Percentiles rank a stretch among this genome's conserved stretches.
These are phyloP conservation scores for Gardenia jasminoides DNA, from an alignment of 257 asterid genomes.

Conservation along the genomic window DNA sequence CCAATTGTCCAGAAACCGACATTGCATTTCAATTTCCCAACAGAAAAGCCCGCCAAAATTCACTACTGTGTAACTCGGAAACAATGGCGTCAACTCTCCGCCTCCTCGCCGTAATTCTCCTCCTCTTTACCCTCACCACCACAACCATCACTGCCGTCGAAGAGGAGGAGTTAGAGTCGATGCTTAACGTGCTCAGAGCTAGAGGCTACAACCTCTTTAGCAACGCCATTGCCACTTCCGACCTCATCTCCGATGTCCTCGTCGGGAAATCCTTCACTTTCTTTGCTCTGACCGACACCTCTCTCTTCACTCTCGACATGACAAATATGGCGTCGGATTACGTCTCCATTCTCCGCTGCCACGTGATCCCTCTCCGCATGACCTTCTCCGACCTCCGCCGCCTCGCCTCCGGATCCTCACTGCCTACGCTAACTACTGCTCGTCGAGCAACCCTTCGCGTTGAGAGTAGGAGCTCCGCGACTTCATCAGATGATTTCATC, in stretches of 20 bases:
- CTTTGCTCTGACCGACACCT: slow-evolving; percentile 33
- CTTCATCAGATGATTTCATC: slow-evolving; percentile 11
- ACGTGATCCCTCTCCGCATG: slow-evolving; percentile 30
- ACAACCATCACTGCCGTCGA: slow-evolving; percentile 18
- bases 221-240: slow-evolving; percentile 39
- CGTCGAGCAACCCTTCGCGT: background rate
- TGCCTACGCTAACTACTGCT: slow-evolving; percentile 18
- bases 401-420: slow-evolving; percentile 5
- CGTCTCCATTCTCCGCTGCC: slow-evolving; percentile 34
- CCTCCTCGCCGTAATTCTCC: slow-evolving; percentile 5
- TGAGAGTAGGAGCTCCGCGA: background rate
- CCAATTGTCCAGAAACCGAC: slow-evolving; percentile 8
- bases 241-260: slow-evolving; percentile 25
- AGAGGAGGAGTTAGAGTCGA: slow-evolving; percentile 22
- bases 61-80: background rate
- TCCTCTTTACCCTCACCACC: slow-evolving; percentile 12
- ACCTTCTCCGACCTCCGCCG: slow-evolving; percentile 21
- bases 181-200: slow-evolving; percentile 26
- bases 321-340: slow-evolving; percentile 27
- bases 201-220: slow-evolving; percentile 35
- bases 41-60: slow-evolving; percentile 30
- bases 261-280: slow-evolving; percentile 29
- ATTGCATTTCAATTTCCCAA: background rate
- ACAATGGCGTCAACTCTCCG: slow-evolving; percentile 22
- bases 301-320: slow-evolving; percentile 34